phyloP scores from a whole-genome alignment of 106 monocot species.

The Triglochin maritima region DNA sequence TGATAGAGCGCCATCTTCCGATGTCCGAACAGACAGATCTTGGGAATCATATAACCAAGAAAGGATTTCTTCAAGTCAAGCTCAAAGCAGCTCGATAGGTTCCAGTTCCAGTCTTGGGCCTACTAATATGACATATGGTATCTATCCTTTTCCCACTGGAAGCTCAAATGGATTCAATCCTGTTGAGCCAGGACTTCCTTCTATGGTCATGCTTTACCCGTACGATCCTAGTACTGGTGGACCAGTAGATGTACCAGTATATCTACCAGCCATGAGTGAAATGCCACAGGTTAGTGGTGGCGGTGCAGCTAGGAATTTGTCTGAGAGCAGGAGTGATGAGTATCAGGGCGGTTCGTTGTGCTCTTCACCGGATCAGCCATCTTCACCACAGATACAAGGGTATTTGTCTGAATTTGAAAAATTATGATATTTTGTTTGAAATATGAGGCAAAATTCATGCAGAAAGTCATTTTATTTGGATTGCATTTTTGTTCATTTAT shows the following conservation, averaged over 20 bases:
- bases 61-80: conserved; percentile 12
- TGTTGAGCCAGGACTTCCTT: conserved; percentile 9
- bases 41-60: conserved; percentile 19
- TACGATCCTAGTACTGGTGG: conserved; percentile 6
- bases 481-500: no score
- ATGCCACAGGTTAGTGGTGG: conserved; percentile 11
- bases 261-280: conserved; percentile 20
- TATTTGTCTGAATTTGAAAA: background rate
- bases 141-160: conserved; percentile 23
- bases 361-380: conserved; percentile 55
- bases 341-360: conserved; percentile 23
- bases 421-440: no score
- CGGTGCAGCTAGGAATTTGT: conserved; percentile 12
- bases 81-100: conserved; percentile 18
- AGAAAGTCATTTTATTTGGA: no score
- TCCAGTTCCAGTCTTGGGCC: conserved; percentile 19
- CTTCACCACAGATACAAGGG: conserved; percentile 35
- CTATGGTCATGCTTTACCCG: conserved; percentile 24
- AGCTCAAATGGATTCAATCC: conserved; percentile 27
- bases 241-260: conserved; percentile 45
- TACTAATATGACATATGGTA: conserved; percentile 25
- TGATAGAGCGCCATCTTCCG: conserved; percentile 24
- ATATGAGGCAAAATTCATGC: no score
- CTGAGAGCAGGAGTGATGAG: conserved; percentile 32
- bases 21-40: no score